Percentiles rank a stretch among this genome's conserved stretches.
These are phyloP conservation scores for Cyanidium caldarium DNA, from an alignment of 23 red algal genomes.

Conservation along the genomic window DNA sequence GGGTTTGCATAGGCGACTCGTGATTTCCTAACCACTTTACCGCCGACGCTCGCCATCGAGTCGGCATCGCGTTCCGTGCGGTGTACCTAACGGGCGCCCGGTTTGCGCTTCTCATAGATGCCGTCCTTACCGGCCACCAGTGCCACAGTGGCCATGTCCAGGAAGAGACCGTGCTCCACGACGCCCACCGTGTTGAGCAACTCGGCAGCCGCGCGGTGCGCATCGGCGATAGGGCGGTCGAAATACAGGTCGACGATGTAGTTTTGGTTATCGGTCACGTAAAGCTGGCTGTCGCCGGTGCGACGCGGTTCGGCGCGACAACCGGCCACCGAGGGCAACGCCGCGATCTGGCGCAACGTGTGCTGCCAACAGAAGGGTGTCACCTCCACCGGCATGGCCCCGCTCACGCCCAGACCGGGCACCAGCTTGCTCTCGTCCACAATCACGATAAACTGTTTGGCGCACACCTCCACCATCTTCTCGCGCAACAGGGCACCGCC, in stretches of 20 bases:
- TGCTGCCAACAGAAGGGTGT: slow-evolving; percentile 98
- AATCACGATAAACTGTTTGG: slow-evolving; percentile 92
- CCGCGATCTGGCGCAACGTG: slow-evolving; percentile 44
- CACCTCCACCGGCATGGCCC: slow-evolving; percentile 95
- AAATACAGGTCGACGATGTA: slow-evolving; percentile 99
- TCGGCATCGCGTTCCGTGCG: neutral
- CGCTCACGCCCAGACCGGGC: slow-evolving; percentile 63
- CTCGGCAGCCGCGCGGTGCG: slow-evolving; percentile 32
- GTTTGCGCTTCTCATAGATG: slow-evolving; percentile 53
- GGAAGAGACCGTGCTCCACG: slow-evolving; percentile 91
- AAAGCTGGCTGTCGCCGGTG: slow-evolving; percentile 34
- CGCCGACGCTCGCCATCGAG: neutral
- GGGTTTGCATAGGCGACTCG: neutral
- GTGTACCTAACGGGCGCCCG: too few relatives aligned
- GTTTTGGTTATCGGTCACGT: slow-evolving; percentile 97
- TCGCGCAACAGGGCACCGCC: slow-evolving; percentile 85
- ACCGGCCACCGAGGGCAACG: slow-evolving; percentile 30
- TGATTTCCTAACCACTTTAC: neutral
- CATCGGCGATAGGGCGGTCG: slow-evolving; percentile 55
- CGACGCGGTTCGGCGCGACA: slow-evolving; percentile 58
- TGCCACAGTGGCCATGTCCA: slow-evolving; percentile 74
- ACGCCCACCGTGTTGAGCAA: slow-evolving; percentile 66
- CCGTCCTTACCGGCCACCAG: slow-evolving; percentile 61
- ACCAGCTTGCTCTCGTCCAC: slow-evolving; percentile 95
- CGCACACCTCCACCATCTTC: slow-evolving; percentile 98